Percentiles rank a stretch among this genome's conserved stretches.
Evolutionary conservation across 1,284 basidiomycete genomes (phyloP).

Genomic region (Tilletia caries): DNA sequence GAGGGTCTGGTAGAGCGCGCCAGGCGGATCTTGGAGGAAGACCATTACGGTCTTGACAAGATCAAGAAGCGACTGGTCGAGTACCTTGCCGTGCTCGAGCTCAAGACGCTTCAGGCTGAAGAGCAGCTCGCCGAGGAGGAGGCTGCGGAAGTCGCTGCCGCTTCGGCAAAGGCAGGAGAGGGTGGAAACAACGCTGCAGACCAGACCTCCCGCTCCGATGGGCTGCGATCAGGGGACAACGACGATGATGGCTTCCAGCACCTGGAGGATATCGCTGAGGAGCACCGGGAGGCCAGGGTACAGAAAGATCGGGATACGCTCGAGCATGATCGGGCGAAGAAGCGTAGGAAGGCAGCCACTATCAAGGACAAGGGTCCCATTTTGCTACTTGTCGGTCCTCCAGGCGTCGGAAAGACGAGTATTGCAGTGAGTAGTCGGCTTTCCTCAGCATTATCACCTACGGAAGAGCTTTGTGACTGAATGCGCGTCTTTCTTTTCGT

Average conservation of each 20-base stretch:
- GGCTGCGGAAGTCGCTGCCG: slow-evolving; percentile 26
- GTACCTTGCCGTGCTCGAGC: slow-evolving; percentile 56
- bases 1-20: slow-evolving; percentile 48
- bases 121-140: slow-evolving; percentile 32
- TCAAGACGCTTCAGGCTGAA: slow-evolving; percentile 51
- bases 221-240: slow-evolving; percentile 14
- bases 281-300: slow-evolving; percentile 16
- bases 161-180: slow-evolving; percentile 19
- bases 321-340: slow-evolving; percentile 27
- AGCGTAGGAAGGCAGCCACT: slow-evolving; percentile 31
- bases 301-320: background rate
- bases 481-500: background rate
- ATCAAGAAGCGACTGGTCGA: slow-evolving; percentile 57
- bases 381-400: slow-evolving; percentile 63
- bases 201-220: slow-evolving; percentile 8
- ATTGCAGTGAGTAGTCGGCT: slow-evolving; percentile 32
- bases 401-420: slow-evolving; percentile 51
- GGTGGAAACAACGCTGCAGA: slow-evolving; percentile 14
- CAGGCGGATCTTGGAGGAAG: slow-evolving; percentile 53
- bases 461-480: no score
- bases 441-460: no score
- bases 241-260: slow-evolving; percentile 14
- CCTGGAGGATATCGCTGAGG: slow-evolving; percentile 9
- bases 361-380: slow-evolving; percentile 67
- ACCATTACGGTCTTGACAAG: slow-evolving; percentile 56